Percentiles rank a stretch among this genome's conserved stretches.
Evolutionary conservation across 257 asterid genomes (phyloP).

Genomic region (Solanum chmielewskii): DNA sequence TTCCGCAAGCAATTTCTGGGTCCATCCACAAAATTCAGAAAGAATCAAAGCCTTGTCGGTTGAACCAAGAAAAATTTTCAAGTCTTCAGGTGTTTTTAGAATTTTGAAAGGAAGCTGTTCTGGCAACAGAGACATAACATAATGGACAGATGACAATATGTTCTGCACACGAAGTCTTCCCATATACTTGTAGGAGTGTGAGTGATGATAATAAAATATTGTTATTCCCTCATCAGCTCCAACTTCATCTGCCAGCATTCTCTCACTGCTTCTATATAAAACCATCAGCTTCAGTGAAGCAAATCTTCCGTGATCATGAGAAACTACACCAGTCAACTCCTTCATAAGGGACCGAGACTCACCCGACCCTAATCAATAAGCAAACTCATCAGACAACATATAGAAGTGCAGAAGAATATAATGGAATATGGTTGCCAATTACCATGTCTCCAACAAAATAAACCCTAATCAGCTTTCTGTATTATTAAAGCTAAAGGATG

Average conservation of each 20-base stretch:
- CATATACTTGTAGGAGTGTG: constrained; percentile 47
- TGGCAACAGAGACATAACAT: constrained; percentile 45
- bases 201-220: constrained; percentile 47
- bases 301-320: constrained; percentile 33
- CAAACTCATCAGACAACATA: neutral
- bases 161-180: constrained; percentile 74
- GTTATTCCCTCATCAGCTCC: constrained; percentile 60
- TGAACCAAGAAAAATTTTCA: constrained; percentile 57
- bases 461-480: neutral
- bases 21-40: constrained; percentile 86
- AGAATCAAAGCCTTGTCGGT: constrained; percentile 86
- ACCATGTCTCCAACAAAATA: neutral
- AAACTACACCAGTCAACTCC: constrained; percentile 49
- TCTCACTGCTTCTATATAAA: constrained; percentile 51
- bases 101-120: constrained; percentile 52
- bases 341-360: constrained; percentile 79
- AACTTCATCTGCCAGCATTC: constrained; percentile 68
- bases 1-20: constrained; percentile 41
- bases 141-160: constrained; percentile 54
- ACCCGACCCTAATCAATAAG: constrained; percentile 67
- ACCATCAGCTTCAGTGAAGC: constrained; percentile 68
- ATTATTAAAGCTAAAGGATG: neutral
- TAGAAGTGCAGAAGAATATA: neutral
- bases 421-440: neutral
- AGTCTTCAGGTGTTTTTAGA: constrained; percentile 42